Evolutionary conservation across 1,284 basidiomycete species (phyloP).

Genomic region (Meira miltonrushii): DNA sequence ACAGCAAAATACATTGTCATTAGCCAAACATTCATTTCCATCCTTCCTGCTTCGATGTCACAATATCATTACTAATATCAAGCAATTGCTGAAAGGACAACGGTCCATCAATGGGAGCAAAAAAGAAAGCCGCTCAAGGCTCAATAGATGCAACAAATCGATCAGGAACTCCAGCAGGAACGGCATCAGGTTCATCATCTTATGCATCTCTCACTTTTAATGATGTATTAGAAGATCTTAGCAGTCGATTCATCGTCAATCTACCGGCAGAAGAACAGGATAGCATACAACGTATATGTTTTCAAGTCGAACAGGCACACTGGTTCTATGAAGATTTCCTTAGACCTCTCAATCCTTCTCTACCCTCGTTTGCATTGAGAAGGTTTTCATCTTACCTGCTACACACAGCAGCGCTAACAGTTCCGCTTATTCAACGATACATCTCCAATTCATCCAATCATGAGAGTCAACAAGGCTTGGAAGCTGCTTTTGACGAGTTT

Average conservation of each 20-base stretch:
- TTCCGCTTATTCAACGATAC: constrained; percentile 49
- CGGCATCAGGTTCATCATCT: not conserved
- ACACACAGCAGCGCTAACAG: constrained; percentile 40
- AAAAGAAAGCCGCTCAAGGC: no score
- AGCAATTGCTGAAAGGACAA: no score
- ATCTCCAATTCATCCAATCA: constrained; percentile 26
- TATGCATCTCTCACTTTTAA: constrained; percentile 26
- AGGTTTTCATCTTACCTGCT: constrained; percentile 88
- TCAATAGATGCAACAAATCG: no score
- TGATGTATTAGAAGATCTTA: constrained; percentile 54
- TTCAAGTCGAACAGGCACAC: constrained; percentile 98
- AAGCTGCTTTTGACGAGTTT: constrained; percentile 49
- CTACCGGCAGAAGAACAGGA: constrained; percentile 87
- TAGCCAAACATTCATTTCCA: no score
- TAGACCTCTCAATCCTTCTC: constrained; percentile 71
- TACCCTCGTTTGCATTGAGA: constrained; percentile 73
- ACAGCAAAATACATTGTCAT: no score
- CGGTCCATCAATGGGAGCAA: no score
- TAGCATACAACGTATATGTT: constrained; percentile 88
- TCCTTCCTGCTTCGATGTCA: no score
- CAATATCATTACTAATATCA: no score
- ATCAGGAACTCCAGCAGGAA: no score
- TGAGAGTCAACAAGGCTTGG: constrained; percentile 39
- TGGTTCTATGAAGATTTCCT: constrained; percentile 99
- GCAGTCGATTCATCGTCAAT: constrained; percentile 84